Evolutionary conservation across 2,329 filamentous ascomycete species (phyloP).

Genomic region (Herpotrichia juniperi): DNA sequence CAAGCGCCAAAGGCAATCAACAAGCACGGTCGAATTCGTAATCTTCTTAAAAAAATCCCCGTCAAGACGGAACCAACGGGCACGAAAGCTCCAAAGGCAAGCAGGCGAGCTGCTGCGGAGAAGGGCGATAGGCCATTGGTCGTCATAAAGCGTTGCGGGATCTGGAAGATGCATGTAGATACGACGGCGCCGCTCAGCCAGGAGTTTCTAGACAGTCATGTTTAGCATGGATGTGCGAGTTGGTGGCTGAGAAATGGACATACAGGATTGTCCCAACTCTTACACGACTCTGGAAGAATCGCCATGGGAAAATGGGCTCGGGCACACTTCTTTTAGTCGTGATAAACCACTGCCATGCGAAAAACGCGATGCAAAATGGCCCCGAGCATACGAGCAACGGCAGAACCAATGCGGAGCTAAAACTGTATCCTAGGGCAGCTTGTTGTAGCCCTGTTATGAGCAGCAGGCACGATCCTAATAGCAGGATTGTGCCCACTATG

Average conservation of each 20-base stretch:
- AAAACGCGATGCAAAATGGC: conserved; percentile 17
- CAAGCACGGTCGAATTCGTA: conserved; percentile 7
- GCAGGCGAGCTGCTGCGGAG: conserved; percentile 12
- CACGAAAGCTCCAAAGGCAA: conserved; percentile 20
- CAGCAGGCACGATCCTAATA: conserved; percentile 19
- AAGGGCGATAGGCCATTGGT: conserved; percentile 17
- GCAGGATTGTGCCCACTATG: conserved; percentile 16
- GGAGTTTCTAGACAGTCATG: conserved; percentile 11
- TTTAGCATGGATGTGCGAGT: not conserved
- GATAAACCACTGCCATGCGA: conserved; percentile 20
- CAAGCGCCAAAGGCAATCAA: conserved; percentile 12
- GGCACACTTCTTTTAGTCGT: conserved; percentile 10
- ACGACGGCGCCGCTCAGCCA: conserved; percentile 16
- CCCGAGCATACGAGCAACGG: conserved; percentile 14
- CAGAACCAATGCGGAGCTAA: conserved; percentile 14
- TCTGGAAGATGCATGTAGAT: conserved; percentile 15
- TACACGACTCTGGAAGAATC: conserved; percentile 12
- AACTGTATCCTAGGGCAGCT: conserved; percentile 13
- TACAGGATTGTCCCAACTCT: conserved; percentile 15
- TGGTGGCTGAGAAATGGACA: not conserved
- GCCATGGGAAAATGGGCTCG: conserved; percentile 25
- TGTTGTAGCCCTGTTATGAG: conserved; percentile 23
- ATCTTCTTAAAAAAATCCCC: conserved; percentile 7
- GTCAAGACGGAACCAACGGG: conserved; percentile 14
- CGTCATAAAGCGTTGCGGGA: conserved; percentile 23